Conservation (phyloP, 768 basidiomycete species). For the Psilocybe subaeruginosa region DNA sequence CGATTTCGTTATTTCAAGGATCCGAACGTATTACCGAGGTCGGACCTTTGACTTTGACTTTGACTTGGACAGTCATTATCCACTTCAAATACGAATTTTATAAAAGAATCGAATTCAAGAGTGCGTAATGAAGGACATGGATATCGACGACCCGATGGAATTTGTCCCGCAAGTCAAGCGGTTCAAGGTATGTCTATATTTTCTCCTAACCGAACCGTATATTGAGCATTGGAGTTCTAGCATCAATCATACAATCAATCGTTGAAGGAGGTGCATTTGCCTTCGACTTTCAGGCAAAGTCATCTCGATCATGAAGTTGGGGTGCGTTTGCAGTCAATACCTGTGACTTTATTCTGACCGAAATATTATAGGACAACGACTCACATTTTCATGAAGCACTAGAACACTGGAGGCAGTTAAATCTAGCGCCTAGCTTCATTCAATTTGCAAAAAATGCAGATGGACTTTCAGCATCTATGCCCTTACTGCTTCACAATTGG, state of each 20-base stretch:
- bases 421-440: constrained; percentile 76
- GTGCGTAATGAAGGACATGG: constrained; percentile 9
- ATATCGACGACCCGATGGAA: constrained; percentile 18
- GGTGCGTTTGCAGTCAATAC: constrained; percentile 34
- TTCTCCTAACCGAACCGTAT: background rate
- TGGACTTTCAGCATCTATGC: constrained; percentile 71
- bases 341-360: background rate
- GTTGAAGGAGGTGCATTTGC: constrained; percentile 72
- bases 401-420: constrained; percentile 78
- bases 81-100: no score
- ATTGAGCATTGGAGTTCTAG: constrained; percentile 36
- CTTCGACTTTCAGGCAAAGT: constrained; percentile 59
- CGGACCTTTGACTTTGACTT: background rate
- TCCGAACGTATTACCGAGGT: background rate
- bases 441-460: constrained; percentile 66
- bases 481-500: constrained; percentile 82
- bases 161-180: constrained; percentile 13
- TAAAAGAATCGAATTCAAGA: background rate
- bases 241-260: constrained; percentile 74
- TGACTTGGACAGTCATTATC: no score
- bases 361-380: constrained; percentile 60
- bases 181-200: constrained; percentile 17
- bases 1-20: constrained; percentile 4
- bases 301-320: constrained; percentile 64
- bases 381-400: constrained; percentile 80